Percentiles rank a stretch among this genome's conserved stretches.
Conservation (phyloP, 2,329 filamentous ascomycete species). For the Hypoxylon sp. region DNA sequence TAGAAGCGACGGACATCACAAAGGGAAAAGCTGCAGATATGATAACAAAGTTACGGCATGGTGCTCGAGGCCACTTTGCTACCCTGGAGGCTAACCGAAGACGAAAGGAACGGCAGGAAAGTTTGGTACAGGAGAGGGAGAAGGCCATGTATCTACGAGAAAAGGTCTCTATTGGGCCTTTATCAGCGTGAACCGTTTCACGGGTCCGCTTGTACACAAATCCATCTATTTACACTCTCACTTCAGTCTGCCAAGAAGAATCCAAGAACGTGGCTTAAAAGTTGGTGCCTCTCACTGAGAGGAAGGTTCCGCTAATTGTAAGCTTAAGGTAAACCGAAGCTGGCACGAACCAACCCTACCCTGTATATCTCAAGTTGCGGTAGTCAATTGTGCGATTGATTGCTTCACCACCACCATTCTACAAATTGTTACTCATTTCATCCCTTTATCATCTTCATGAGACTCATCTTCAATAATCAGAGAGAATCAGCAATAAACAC, state of each 20-base stretch:
- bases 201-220: constrained; percentile 8
- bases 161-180: constrained; percentile 69
- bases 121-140: constrained; percentile 58
- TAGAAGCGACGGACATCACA: constrained; percentile 72
- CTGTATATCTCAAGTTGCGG: neutral
- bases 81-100: constrained; percentile 68
- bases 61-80: constrained; percentile 76
- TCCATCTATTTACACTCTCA: neutral
- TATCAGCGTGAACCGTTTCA: constrained; percentile 52
- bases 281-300: neutral
- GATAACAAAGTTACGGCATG: constrained; percentile 93
- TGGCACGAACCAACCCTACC: neutral
- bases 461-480: neutral
- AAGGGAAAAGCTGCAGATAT: constrained; percentile 89
- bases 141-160: constrained; percentile 62
- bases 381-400: neutral
- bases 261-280: neutral
- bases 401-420: neutral
- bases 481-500: neutral
- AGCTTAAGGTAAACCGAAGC: neutral
- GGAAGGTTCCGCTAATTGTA: neutral
- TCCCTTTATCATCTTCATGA: neutral
- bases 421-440: neutral
- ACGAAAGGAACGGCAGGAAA: constrained; percentile 61
- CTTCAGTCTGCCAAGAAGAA: neutral